Evolutionary conservation across 148 eudicot genomes (phyloP), one percentile per base, ranked within the genome.

Genomic region (Silene uniflora): DNA sequence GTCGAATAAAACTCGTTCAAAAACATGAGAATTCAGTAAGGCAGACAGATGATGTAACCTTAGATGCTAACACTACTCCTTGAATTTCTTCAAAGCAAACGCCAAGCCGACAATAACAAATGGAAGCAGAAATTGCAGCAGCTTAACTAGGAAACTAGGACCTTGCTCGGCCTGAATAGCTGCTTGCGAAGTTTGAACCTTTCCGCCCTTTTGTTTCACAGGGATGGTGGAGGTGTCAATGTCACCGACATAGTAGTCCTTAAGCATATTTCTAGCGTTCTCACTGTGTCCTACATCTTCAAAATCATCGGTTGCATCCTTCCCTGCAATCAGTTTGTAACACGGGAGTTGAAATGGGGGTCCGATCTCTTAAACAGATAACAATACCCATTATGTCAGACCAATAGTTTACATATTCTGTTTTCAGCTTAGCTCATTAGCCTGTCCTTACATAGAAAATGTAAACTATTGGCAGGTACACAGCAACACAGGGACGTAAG

Each of bases 201-300:
- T 74, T 32, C 23, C 16, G 49, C 24, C 56, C 7, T 61, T 72
- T 19, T 49, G 17, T 63, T 84, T 84, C 13, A 0, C 7, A 18
- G 83, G 83, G 69, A 83, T 44, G 61, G 81, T 70, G 55, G 81
- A 75, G 23, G 68, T 73, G 44, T 84, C 83, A 66, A 84, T 62
- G 32, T 80, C 78, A 7, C 86, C 86, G 8, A 85, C 72, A 44
- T 74, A 81, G 73, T 65, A 81, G 52, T 81, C 72, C 39, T 85
- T 81, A 82, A 87, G 42, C 74, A 74, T 74, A 17, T 71, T 74
- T 78, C 76, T 80, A 6, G 89, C 89, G 12, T 62, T 76, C 23
- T 76, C 82, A 62, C 84, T 82, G 77, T 87, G 89, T 14, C 89
- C 89, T 8, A 87, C 79, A 19, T 87, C 87, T 32, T 83, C 86